phyloP scores from a whole-genome alignment of 768 basidiomycete genomes.

The Lenzites betulinus region DNA sequence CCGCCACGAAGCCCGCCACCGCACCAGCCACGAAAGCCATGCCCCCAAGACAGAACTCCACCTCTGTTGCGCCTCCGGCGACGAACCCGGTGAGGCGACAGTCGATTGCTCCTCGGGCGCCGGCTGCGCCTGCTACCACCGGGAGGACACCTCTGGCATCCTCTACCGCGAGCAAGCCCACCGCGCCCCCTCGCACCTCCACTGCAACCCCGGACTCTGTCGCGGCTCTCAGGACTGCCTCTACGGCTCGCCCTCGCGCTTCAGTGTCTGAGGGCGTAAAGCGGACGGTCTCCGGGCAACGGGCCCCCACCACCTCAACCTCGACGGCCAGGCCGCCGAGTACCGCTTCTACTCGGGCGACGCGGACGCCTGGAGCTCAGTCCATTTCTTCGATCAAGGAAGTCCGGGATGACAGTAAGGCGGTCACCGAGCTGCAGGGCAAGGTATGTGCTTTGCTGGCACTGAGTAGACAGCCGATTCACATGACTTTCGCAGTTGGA shows the following conservation, averaged over 20 bases:
- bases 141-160: constrained; percentile 31
- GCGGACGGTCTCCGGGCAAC: constrained; percentile 50
- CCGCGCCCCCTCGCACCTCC: constrained; percentile 10
- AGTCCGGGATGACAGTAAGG: constrained; percentile 62
- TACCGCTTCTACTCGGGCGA: constrained; percentile 39
- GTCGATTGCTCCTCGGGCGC: constrained; percentile 16
- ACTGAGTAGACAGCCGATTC: neutral
- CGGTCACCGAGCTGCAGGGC: constrained; percentile 55
- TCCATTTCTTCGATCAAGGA: constrained; percentile 80
- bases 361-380: constrained; percentile 47
- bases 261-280: constrained; percentile 67
- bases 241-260: constrained; percentile 51
- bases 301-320: constrained; percentile 24
- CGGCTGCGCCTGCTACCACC: constrained; percentile 7
- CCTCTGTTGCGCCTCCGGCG: constrained; percentile 26
- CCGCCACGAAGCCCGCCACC: constrained; percentile 40
- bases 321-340: constrained; percentile 40
- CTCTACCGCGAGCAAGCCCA: constrained; percentile 22
- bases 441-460: constrained; percentile 46
- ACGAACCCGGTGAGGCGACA: constrained; percentile 18
- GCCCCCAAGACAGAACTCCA: constrained; percentile 22
- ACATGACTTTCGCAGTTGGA: constrained; percentile 49
- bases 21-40: constrained; percentile 23
- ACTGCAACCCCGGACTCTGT: constrained; percentile 25
- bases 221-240: constrained; percentile 22